Base-by-base conservation (phyloP, 345 rosid species). In the Sisymbrium altissimum region DNA sequence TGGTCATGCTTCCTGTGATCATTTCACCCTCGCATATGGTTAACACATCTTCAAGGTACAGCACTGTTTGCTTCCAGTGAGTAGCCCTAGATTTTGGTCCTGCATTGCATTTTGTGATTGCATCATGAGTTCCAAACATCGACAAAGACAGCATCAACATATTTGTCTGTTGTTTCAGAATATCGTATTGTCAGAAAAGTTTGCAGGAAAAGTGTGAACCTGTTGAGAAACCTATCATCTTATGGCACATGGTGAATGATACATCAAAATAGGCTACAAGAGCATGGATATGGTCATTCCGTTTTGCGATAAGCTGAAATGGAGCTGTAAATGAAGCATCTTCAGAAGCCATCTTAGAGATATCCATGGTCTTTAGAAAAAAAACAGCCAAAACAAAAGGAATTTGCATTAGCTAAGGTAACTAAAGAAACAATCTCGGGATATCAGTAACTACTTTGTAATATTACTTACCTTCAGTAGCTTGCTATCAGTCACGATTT, bases 261-360 rank as follows among this genome's bases (percentile, higher is more conserved):
- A 94, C 97, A 72, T 91, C 98, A 74, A 94, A 94, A 77, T 88
- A 91, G 14, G 98, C 98, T 38, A 91, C 97, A 70, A 94, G 81
- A 29, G 98, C 97, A 77, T 94, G 97, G 84, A 94, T 86, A 78
- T 79, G 82, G 79, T 94, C 99, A 74, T 94, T 85, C 7, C 96
- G 87, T 70, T 84, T 81, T 58, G 98, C 97, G 19, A 94, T 82
- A 7, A 94, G 97, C 81, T 82, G 84, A 77, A 92, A 92, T 39
- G 96, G 87, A 74, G 87, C 89, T 9, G 93, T 89, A 79, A 92
- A 94, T 60, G 97, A 88, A 75, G 93, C 91, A 83, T 94, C 98
- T 70, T 90, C 99, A 9, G 95, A 72, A 60, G 78, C 75, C 97
- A 94, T 94, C 78, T 89, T 91, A 6, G 97, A 91, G 80, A 94